Base-by-base conservation (phyloP, 1,284 basidiomycete species). In the Cryptococcus amylolentus region DNA sequence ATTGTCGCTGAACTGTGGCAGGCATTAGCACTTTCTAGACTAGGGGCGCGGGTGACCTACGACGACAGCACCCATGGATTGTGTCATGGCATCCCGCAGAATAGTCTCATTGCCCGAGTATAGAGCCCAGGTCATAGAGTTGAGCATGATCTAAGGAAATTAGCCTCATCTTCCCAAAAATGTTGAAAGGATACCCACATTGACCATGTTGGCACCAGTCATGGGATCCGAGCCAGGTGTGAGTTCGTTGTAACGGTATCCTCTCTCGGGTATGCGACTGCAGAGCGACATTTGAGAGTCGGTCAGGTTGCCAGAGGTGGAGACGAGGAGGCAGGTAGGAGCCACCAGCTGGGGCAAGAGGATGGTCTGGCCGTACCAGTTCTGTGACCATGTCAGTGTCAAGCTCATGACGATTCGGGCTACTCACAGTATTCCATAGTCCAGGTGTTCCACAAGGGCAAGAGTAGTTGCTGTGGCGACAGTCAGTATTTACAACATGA, bases 341-440 rank as follows among this genome's bases (percentile, higher is more conserved):
- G 79, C 80, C 35, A 83, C 82, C 38, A 82, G 76, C 54, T 77
- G 76, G 1, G 86, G 85, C 55, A 56, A 56, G 44, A 52, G 45
- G 48, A 58, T 58, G 54, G 84, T 83, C 61, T 86, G 86, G 7
- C 81, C 82, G 66, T 81, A 86, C 86, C 86, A 88, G 67, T 88
- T 88, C 54, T 60, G 41, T 26, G 27, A 9, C 14, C 5, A 16
- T 20, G 12, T 31, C 9, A 31, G 42, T 6, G 18, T 13, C 14
- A 26, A 9, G 16, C 26, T 13, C 4, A 20, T 39, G 23, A 23
- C 23, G 23, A 23, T 23, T 5, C 20, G 45, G 14, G 18, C 9
- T 37, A 16, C 58, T 23, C 44, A 51, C 58, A 54, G 81, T 82
- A 64, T 87, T 86, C 85, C 83, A 85, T 9, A 80, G 55, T 12